phyloP scores from a whole-genome alignment of 1,284 basidiomycete genomes.

The Marasmius oreades region DNA sequence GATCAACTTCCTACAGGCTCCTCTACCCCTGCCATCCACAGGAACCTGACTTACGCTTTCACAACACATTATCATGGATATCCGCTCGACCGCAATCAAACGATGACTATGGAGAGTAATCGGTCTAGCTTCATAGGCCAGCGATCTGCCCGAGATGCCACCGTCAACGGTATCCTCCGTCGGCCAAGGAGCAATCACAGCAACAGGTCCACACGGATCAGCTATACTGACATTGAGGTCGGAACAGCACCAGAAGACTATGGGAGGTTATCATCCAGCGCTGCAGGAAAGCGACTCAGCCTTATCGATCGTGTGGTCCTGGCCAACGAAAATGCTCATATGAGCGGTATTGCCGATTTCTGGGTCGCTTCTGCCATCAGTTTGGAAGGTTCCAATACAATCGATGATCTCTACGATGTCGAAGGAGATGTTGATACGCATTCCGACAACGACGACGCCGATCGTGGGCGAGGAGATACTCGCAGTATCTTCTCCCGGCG shows the following conservation, averaged over 20 bases:
- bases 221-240: slow-evolving; percentile 36
- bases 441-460: slow-evolving; percentile 25
- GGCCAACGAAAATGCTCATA: slow-evolving; percentile 88
- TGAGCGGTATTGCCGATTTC: slow-evolving; percentile 77
- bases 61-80: neutral
- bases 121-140: neutral
- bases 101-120: neutral
- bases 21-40: neutral
- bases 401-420: slow-evolving; percentile 40
- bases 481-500: neutral
- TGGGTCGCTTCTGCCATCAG: slow-evolving; percentile 89
- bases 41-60: neutral
- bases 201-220: slow-evolving; percentile 22
- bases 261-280: neutral
- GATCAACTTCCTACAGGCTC: neutral
- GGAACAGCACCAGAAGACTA: slow-evolving; percentile 10
- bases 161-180: neutral
- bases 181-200: neutral
- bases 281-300: slow-evolving; percentile 51
- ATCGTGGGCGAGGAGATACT: slow-evolving; percentile 9
- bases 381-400: slow-evolving; percentile 73
- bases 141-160: neutral
- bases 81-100: neutral
- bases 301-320: slow-evolving; percentile 87
- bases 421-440: slow-evolving; percentile 30